A percentile compares a stretch with the other conserved stretches of the same genome.
These are phyloP conservation scores for Backusella luteola DNA, from an alignment of 192 early-diverging fungal species.

Conservation along the genomic window DNA sequence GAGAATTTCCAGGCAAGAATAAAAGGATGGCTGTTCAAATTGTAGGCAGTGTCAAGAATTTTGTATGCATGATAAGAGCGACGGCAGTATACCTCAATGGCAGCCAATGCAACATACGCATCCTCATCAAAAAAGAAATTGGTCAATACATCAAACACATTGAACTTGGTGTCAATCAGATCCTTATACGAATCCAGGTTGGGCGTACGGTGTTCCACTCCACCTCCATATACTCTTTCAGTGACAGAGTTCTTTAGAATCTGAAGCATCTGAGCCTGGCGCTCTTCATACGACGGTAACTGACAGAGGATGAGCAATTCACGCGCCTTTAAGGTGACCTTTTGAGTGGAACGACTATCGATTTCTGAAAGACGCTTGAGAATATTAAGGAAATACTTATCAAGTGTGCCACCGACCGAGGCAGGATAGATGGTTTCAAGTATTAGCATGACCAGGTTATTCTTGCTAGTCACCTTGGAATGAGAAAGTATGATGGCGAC, in stretches of 20 bases:
- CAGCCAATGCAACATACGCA: conserved; percentile 70
- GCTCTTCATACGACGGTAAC: conserved; percentile 87
- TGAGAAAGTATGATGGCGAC: conserved; percentile 75
- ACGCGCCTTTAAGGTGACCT: conserved; percentile 90
- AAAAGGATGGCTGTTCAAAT: conserved; percentile 58
- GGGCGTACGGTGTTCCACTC: conserved; percentile 63
- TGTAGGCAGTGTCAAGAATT: conserved; percentile 78
- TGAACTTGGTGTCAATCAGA: conserved; percentile 89
- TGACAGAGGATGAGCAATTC: conserved; percentile 93
- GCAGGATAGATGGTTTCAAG: conserved; percentile 79
- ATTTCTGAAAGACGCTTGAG: conserved; percentile 80
- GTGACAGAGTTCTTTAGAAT: conserved; percentile 75
- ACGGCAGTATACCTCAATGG: conserved; percentile 93
- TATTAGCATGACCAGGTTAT: conserved; percentile 71
- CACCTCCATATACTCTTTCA: conserved; percentile 76
- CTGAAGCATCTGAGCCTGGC: conserved; percentile 77
- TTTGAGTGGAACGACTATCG: conserved; percentile 68
- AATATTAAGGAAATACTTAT: conserved; percentile 71
- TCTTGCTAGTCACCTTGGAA: conserved; percentile 73
- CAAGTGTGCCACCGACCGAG: conserved; percentile 44
- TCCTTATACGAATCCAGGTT: conserved; percentile 77
- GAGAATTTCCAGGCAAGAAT: conserved; percentile 78
- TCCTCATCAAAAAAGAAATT: conserved; percentile 89
- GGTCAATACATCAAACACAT: conserved; percentile 94
- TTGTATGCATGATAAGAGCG: conserved; percentile 98